Conservation (phyloP, 352 stramenopile genomes). For the Pythium plurisporium region DNA sequence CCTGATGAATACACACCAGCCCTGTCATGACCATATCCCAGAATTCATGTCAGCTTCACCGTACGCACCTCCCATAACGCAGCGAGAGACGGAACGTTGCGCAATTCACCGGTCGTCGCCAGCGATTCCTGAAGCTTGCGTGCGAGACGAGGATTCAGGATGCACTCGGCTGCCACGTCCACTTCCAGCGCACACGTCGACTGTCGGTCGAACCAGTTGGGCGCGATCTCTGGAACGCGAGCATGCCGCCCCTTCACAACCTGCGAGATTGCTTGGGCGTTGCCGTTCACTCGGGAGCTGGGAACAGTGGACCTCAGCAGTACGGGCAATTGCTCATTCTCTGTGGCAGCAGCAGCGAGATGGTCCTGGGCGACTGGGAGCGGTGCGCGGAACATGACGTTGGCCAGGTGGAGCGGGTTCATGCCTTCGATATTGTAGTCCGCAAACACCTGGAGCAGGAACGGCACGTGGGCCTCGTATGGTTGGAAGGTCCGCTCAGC, state of each 20-base stretch:
- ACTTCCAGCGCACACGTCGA: constrained; percentile 68
- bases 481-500: constrained; percentile 72
- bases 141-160: constrained; percentile 61
- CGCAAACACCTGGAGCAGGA: constrained; percentile 86
- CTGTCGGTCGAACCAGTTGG: constrained; percentile 62
- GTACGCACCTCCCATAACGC: constrained; percentile 74
- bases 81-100: constrained; percentile 72
- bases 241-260: constrained; percentile 19
- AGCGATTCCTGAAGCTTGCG: constrained; percentile 39
- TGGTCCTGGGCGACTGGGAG: constrained; percentile 55
- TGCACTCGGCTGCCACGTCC: constrained; percentile 61
- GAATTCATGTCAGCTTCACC: neutral
- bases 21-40: neutral
- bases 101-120: constrained; percentile 34
- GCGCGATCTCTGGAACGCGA: constrained; percentile 23
- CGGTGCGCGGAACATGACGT: constrained; percentile 74
- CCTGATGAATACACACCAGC: constrained; percentile 27
- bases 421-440: constrained; percentile 93
- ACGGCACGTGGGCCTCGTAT: constrained; percentile 88
- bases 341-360: constrained; percentile 16
- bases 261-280: constrained; percentile 20
- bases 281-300: constrained; percentile 14
- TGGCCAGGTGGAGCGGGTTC: constrained; percentile 70
- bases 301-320: constrained; percentile 39
- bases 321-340: constrained; percentile 21